These are phyloP conservation scores for Debaryomyces tyrocola DNA, from an alignment of 805 yeast species.

Conservation along the genomic window DNA sequence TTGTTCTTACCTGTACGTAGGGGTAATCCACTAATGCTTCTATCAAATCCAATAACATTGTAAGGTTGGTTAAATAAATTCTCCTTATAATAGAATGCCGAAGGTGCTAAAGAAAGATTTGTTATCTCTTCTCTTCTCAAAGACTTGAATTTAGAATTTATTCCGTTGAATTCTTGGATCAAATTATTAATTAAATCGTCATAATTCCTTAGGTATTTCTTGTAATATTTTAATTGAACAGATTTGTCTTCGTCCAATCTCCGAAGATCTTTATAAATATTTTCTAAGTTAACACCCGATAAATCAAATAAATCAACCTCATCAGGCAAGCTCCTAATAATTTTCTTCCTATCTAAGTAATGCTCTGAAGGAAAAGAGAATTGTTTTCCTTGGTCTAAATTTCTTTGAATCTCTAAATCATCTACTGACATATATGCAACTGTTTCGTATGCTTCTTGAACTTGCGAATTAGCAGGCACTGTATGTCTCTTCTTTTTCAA, in stretches of 20 bases:
- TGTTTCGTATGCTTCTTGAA: slow-evolving; percentile 21
- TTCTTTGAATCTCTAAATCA: slow-evolving; percentile 34
- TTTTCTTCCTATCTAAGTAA: slow-evolving; percentile 30
- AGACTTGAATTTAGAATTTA: slow-evolving; percentile 35
- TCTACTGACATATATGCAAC: slow-evolving; percentile 38
- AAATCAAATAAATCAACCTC: slow-evolving; percentile 34
- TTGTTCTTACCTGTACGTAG: slow-evolving; percentile 25
- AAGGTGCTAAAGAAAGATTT: slow-evolving; percentile 26
- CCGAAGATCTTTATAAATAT: slow-evolving; percentile 28
- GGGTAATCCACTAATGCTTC: slow-evolving; percentile 39
- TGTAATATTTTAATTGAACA: slow-evolving; percentile 37
- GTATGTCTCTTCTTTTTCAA: neutral
- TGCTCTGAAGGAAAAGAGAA: slow-evolving; percentile 36
- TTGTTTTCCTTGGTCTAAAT: slow-evolving; percentile 35
- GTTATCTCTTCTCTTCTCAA: slow-evolving; percentile 35
- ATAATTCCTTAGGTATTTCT: slow-evolving; percentile 30
- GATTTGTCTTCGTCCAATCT: slow-evolving; percentile 37
- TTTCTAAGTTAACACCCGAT: slow-evolving; percentile 27
- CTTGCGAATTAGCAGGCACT: neutral
- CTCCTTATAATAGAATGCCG: slow-evolving; percentile 28
- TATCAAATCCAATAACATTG: slow-evolving; percentile 44
- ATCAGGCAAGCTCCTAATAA: slow-evolving; percentile 34
- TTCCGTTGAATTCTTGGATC: slow-evolving; percentile 35
- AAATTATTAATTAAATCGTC: slow-evolving; percentile 29
- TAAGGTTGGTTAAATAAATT: slow-evolving; percentile 32